These are phyloP conservation scores for Euphorbia tirucalli DNA, from an alignment of 345 rosid genomes.

Conservation along the genomic window DNA sequence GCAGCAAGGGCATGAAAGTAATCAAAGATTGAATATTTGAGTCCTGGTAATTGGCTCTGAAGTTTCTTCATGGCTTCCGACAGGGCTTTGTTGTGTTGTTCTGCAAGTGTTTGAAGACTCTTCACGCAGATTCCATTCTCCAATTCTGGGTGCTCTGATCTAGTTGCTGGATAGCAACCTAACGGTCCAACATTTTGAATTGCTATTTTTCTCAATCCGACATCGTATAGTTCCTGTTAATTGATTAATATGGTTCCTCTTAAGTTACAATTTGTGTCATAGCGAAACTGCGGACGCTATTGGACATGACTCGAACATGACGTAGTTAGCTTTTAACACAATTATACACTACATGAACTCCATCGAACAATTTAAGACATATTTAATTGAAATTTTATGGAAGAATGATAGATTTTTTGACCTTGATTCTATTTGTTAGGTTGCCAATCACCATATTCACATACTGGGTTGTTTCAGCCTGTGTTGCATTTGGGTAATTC, in stretches of 20 bases:
- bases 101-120: slow-evolving; percentile 4
- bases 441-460: slow-evolving; percentile 20
- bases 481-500: background rate
- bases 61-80: slow-evolving; percentile 11
- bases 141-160: background rate
- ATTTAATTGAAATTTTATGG: too few species aligned
- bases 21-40: slow-evolving; percentile 27
- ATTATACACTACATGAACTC: too few species aligned
- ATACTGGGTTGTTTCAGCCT: background rate
- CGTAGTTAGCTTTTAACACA: too few species aligned
- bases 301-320: too few species aligned
- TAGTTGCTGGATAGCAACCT: slow-evolving; percentile 27
- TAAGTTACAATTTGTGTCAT: too few species aligned
- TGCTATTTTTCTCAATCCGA: slow-evolving; percentile 33
- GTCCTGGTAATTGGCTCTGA: slow-evolving; percentile 17
- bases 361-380: too few species aligned
- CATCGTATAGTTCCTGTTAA: slow-evolving; percentile 13
- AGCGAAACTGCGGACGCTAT: too few species aligned
- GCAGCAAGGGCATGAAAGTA: slow-evolving; percentile 11
- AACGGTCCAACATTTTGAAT: slow-evolving; percentile 23
- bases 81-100: slow-evolving; percentile 22
- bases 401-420: background rate
- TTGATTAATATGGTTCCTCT: too few species aligned
- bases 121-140: slow-evolving; percentile 6
- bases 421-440: slow-evolving; percentile 19